These are phyloP conservation scores for carrot (Daucus carota) DNA, from an alignment of 129 eudicot genomes.

Conservation along the genomic window DH1_v3.0 NC_030381.2:36306501-36307000, in stretches of 20 bases:
- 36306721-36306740: neutral
- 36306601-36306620: neutral
- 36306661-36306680: neutral
- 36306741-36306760: neutral
- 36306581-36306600: neutral
- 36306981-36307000: neutral
- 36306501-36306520: no score
- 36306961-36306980: neutral
- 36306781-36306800: no score
- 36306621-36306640: neutral
- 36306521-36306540: no score
- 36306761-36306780: no score
- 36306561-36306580: no score
- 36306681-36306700: neutral
- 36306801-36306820: neutral
- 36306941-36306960: neutral
- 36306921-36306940: no score
- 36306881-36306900: neutral
- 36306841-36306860: neutral
- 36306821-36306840: neutral
- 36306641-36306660: neutral
- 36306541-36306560: no score
- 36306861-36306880: neutral
- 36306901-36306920: no score
- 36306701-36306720: neutral